Evolutionary conservation across 78 protist species (phyloP).

Genomic region (Isochrysis galbana): DNA sequence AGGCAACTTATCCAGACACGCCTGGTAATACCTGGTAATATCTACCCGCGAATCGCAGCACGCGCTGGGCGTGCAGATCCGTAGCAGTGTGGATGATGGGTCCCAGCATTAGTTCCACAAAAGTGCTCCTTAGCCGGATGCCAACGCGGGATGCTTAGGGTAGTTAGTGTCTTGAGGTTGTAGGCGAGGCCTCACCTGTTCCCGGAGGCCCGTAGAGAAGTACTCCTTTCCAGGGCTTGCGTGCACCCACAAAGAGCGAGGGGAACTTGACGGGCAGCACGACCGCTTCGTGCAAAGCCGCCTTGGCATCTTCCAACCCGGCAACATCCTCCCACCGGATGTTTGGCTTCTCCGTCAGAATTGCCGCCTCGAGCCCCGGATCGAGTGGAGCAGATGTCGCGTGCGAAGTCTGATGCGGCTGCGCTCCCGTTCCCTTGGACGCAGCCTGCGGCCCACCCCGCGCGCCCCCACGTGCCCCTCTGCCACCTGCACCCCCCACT

Average conservation of each 20-base stretch:
- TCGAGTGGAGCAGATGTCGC: not conserved
- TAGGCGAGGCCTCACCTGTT: no score
- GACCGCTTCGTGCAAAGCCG: conserved; percentile 42
- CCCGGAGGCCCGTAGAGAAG: conserved; percentile 87
- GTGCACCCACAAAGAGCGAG: conserved; percentile 87
- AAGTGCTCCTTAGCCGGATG: no score
- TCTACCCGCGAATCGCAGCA: no score
- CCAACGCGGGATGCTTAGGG: no score
- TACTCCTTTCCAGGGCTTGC: conserved; percentile 98
- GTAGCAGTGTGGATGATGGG: no score
- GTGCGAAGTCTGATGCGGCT: not conserved
- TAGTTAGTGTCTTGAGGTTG: no score
- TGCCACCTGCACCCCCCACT: not conserved
- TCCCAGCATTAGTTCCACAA: no score
- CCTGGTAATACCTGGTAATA: no score
- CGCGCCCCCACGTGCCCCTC: not conserved
- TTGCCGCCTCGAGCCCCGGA: conserved; percentile 43
- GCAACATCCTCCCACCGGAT: conserved; percentile 49
- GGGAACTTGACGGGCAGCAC: conserved; percentile 96
- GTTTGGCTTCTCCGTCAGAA: conserved; percentile 79
- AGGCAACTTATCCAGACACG: no score
- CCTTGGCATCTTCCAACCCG: conserved; percentile 48
- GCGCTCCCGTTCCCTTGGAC: not conserved
- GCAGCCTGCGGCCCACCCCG: not conserved
- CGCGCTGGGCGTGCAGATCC: no score